Base-by-base conservation (phyloP, 805 yeast species). In the Candida schatavii region DNA sequence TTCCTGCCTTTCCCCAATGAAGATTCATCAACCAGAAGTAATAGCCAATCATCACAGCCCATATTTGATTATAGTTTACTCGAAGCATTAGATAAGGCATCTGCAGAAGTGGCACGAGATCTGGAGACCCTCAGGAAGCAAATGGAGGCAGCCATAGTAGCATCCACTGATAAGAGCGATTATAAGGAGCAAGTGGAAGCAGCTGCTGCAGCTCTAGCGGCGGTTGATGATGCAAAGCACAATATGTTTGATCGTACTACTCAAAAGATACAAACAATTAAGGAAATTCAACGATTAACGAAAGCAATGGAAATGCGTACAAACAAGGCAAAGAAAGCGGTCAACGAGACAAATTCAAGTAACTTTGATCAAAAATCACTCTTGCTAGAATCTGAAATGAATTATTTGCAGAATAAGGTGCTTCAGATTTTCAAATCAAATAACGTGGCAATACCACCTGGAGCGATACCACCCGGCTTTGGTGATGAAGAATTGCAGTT, bases 391-490 rank as follows among this genome's bases (percentile, higher is more conserved):
- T 42, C 48, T 11, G 68, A 63, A 37, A 57, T 63, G 32, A 61
- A 57, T 32, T 59, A 55, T 40, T 45, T 63, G 17, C 52, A 65
- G 20, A 42, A 55, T 26, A 59, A 52, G 39, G 59, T 62, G 22
- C 37, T 61, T 2, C 51, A 53, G 35, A 55, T 61, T 27, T 29
- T 37, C 25, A 22, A 36, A n/a, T 36, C 39, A 5, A 36, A 36
- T 14, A 9, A 33, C 5, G 36, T 33, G 13, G 21, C n/a, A 30
- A 36, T 36, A 11, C 32, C 30, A 7, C 23, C 55, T 30, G 69
- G 68, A 3, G 62, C 63, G 39, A 49, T 60, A 7, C 46, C 62
- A 10, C 68, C 67, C 44, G 73, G 61, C 30, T 64, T 67, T 13
- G 48, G 56, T 34, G 73, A 68, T 45, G 73, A 68, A 49, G 26